These are phyloP conservation scores for Neospermospora avenae DNA, from an alignment of 2,329 filamentous ascomycete species.

Conservation along the genomic window DNA sequence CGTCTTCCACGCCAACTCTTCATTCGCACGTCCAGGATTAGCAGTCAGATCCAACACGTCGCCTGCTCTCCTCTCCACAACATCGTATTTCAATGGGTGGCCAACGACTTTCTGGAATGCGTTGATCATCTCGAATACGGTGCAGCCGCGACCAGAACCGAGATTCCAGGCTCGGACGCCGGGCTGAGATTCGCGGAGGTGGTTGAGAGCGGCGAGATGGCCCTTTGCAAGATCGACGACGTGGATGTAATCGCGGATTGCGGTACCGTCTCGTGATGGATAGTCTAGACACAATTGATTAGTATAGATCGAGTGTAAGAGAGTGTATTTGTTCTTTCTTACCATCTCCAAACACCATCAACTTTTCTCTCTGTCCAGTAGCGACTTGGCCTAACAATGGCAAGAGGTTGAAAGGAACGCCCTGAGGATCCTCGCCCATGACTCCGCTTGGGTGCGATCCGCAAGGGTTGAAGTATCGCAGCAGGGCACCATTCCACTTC, in stretches of 20 bases:
- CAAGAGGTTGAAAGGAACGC: slow-evolving; percentile 92
- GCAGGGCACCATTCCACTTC: slow-evolving; percentile 87
- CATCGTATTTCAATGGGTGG: slow-evolving; percentile 79
- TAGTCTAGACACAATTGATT: slow-evolving; percentile 65
- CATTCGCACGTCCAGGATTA: slow-evolving; percentile 81
- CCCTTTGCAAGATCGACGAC: slow-evolving; percentile 85
- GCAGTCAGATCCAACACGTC: slow-evolving; percentile 95
- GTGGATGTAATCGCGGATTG: slow-evolving; percentile 98
- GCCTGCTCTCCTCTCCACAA: slow-evolving; percentile 76
- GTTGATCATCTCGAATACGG: slow-evolving; percentile 95
- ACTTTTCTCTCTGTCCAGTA: slow-evolving; percentile 89
- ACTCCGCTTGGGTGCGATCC: slow-evolving; percentile 92
- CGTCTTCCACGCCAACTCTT: slow-evolving; percentile 90
- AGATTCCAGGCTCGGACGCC: slow-evolving; percentile 96
- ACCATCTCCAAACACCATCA: slow-evolving; percentile 93
- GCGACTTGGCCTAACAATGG: slow-evolving; percentile 94
- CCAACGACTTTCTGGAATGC: slow-evolving; percentile 88
- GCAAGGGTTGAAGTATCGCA: slow-evolving; percentile 97
- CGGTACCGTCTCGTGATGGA: slow-evolving; percentile 81
- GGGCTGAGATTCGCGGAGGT: slow-evolving; percentile 78
- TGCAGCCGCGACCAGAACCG: slow-evolving; percentile 90
- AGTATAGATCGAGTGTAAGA: neutral
- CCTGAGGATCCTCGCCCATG: slow-evolving; percentile 97
- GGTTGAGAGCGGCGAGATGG: slow-evolving; percentile 85
- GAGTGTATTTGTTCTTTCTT: slow-evolving; percentile 34